Evolutionary conservation across 495 filamentous ascomycete genomes (phyloP), one percentile per base, ranked within the genome.

Genomic region (Aspergillus homomorphus): DNA sequence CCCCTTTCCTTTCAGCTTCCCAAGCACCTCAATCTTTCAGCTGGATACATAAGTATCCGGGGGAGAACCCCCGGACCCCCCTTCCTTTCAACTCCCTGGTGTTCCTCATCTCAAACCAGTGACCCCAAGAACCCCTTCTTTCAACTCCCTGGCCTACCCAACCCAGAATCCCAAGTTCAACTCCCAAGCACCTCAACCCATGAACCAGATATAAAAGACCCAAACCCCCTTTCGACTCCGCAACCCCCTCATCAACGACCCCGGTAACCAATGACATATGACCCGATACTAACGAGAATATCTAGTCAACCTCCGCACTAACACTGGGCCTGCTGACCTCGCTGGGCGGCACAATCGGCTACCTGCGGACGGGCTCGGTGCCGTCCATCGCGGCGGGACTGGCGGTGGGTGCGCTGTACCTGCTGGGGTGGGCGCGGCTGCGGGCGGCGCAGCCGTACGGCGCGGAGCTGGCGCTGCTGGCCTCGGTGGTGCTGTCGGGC

Each of bases 321-420:
- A 63, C 88, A 64, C 87, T 98, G 71, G 89, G 87, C 53, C 79
- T 83, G 63, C 80, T 98, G 26, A 96, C 91, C 59, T 91, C 91
- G 51, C 77, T 87, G 45, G 94, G 94, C 62, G 94, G 94, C 58
- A 85, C 86, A 53, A 88, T 89, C 64, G 94, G 94, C 67, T 98
- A 88, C 73, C 76, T 80, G 30, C 87, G 86, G 66, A 94, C 91
- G 0, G 86, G 89, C 57, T 96, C 92, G 22, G 69, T 92, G 58
- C 93, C 93, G 42, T 96, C 91, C 16, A 77, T 98, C 60, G 82
- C 80, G 1, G 94, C 94, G 20, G 94, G 94, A 28, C 67, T 88
- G 55, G 85, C 85, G 24, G 90, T 98, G 63, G 94, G 94, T 51
- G 72, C 74, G 77, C 62, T 79, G 21, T 79, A 79, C 65, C 63